Percentiles rank a stretch among this genome's conserved stretches.
phyloP scores from a whole-genome alignment of 2,329 filamentous ascomycete genomes.

The Delphinella strobiligena region DNA sequence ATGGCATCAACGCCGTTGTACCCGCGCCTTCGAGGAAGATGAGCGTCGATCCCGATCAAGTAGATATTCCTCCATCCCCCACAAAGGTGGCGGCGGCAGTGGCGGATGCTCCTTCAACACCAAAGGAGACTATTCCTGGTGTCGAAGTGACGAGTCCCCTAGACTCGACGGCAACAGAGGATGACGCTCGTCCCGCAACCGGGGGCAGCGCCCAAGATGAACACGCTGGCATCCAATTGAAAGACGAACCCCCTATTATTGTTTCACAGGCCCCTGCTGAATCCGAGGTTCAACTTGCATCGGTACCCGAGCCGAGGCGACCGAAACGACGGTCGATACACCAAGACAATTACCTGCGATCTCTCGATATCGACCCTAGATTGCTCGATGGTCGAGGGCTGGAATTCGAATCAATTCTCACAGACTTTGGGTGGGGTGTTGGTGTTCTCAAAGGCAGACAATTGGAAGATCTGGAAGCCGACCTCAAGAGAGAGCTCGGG shows the following conservation, averaged over 20 bases:
- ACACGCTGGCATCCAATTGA: conserved; percentile 12
- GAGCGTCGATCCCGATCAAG: conserved; percentile 6
- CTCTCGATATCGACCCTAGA: conserved; percentile 63
- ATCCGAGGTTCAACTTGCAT: conserved; percentile 8
- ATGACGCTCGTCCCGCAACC: background rate
- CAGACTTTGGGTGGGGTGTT: conserved; percentile 82
- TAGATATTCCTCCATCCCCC: conserved; percentile 1
- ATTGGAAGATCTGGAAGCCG: conserved; percentile 68
- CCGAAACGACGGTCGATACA: conserved; percentile 54
- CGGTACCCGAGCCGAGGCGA: conserved; percentile 1
- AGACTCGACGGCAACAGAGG: conserved; percentile 8
- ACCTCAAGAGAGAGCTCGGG: conserved; percentile 77
- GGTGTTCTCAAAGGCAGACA: conserved; percentile 62
- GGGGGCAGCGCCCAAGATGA: background rate
- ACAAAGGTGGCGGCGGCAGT: background rate
- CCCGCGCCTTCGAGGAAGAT: conserved; percentile 50
- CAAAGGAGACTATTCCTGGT: conserved; percentile 30
- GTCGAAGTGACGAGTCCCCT: conserved; percentile 44
- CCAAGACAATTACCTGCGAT: conserved; percentile 65
- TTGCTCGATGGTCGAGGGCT: conserved; percentile 65
- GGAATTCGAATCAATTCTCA: conserved; percentile 71
- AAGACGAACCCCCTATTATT: conserved; percentile 10
- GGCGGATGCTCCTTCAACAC: conserved; percentile 1
- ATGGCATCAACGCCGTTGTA: conserved; percentile 82
- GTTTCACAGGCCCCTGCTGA: conserved; percentile 9